Percentiles rank a stretch among this genome's conserved stretches.
Conservation (phyloP, 192 early-diverging fungal genomes). For the Umbelopsis sp. region DNA sequence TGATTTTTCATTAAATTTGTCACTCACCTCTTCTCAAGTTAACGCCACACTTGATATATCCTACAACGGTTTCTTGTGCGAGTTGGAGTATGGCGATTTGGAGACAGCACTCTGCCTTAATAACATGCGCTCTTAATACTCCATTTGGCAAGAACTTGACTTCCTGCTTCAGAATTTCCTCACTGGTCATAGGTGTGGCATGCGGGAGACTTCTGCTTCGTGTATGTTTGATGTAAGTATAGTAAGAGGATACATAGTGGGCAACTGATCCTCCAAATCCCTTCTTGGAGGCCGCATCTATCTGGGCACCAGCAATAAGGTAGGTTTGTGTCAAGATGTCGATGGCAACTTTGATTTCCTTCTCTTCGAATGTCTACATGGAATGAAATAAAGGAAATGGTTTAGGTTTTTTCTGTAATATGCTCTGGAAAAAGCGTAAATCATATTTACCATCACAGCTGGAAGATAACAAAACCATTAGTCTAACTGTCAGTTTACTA, state of each 20-base stretch:
- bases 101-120: constrained; percentile 17
- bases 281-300: constrained; percentile 9
- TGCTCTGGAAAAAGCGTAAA: not conserved
- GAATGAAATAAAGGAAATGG: not conserved
- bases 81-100: constrained; percentile 15
- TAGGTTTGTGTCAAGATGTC: constrained; percentile 25
- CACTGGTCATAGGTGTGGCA: constrained; percentile 3
- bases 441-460: not conserved
- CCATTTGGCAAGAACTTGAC: constrained; percentile 13
- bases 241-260: constrained; percentile 14
- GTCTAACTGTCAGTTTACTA: not conserved
- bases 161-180: constrained; percentile 1
- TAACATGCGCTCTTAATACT: constrained; percentile 4
- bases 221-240: constrained; percentile 12
- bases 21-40: constrained; percentile 8
- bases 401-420: not conserved
- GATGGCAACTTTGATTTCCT: constrained; percentile 21
- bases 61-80: constrained; percentile 5
- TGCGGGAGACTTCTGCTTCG: constrained; percentile 3
- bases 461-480: not conserved
- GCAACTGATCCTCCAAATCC: constrained; percentile 13
- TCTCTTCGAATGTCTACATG: constrained; percentile 19
- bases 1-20: not conserved
- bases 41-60: not conserved
- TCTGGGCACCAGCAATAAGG: constrained; percentile 24